These are phyloP conservation scores for Lodderomyces parapsilosis DNA, from an alignment of 1,139 yeast genomes.

Conservation along the genomic window DNA sequence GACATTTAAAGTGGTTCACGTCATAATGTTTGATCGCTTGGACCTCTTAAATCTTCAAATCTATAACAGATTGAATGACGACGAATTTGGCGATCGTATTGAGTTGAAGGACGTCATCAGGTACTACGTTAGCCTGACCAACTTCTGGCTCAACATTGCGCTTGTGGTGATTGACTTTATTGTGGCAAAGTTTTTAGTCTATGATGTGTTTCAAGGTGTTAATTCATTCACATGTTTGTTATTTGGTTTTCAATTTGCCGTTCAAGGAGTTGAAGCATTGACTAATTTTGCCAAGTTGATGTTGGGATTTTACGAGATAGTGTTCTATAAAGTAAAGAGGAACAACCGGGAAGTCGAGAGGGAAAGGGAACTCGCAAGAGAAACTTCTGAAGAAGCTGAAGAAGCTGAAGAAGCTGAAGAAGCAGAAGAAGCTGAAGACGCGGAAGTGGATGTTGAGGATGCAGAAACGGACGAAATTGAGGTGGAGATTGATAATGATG, in stretches of 20 bases:
- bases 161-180: conserved; percentile 51
- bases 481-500: conserved; percentile 16
- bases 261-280: conserved; percentile 57
- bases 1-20: conserved; percentile 68
- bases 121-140: conserved; percentile 11
- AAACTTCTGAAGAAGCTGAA: conserved; percentile 9
- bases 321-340: conserved; percentile 22
- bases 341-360: conserved; percentile 2
- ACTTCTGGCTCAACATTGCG: conserved; percentile 32
- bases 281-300: conserved; percentile 48
- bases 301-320: conserved; percentile 59
- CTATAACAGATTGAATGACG: conserved; percentile 26
- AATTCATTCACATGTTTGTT: conserved; percentile 53
- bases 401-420: conserved; percentile 45
- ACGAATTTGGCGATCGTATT: conserved; percentile 7
- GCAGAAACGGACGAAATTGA: conserved; percentile 11
- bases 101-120: conserved; percentile 7
- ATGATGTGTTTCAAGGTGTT: conserved; percentile 54
- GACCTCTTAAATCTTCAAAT: conserved; percentile 49
- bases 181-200: conserved; percentile 56
- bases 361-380: conserved; percentile 10
- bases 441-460: conserved; percentile 45
- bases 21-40: conserved; percentile 65
- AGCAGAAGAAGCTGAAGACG: conserved; percentile 25
- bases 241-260: conserved; percentile 76